Evolutionary conservation across 2,329 filamentous ascomycete species (phyloP).

Genomic region (Diaporthe velutina): DNA sequence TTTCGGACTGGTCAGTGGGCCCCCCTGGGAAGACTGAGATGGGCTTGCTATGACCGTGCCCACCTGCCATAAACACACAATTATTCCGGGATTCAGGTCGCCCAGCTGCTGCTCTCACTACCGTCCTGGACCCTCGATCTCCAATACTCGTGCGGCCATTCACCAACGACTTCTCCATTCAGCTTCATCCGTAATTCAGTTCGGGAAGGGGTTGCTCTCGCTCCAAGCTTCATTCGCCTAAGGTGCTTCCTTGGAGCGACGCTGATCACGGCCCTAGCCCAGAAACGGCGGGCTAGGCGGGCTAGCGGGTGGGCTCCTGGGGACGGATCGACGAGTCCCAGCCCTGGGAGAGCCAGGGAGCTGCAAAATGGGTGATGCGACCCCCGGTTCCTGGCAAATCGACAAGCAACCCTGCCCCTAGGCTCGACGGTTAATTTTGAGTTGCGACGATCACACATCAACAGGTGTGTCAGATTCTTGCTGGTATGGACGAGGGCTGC

Average conservation of each 20-base stretch:
- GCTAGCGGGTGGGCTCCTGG: constrained; percentile 21
- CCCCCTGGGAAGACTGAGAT: constrained; percentile 5
- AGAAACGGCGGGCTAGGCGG: constrained; percentile 13
- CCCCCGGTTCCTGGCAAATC: constrained; percentile 35
- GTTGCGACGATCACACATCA: constrained; percentile 38
- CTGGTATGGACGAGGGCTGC: constrained; percentile 26
- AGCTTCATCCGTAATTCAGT: constrained; percentile 13
- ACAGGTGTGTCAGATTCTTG: constrained; percentile 31
- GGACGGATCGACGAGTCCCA: constrained; percentile 32
- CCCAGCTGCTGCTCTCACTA: not conserved
- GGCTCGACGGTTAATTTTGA: constrained; percentile 32
- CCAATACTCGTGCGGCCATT: not conserved
- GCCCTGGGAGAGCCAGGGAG: constrained; percentile 16
- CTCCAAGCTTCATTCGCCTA: constrained; percentile 27
- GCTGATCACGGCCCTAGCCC: constrained; percentile 17
- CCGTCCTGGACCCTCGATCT: not conserved
- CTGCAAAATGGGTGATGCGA: constrained; percentile 30
- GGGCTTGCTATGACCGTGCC: constrained; percentile 11
- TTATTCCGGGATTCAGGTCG: constrained; percentile 8
- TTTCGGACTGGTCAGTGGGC: constrained; percentile 23
- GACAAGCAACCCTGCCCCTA: constrained; percentile 37
- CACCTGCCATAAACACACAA: constrained; percentile 3
- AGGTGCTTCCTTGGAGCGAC: constrained; percentile 28
- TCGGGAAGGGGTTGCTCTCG: constrained; percentile 16
- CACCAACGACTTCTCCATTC: not conserved